Percentiles rank a stretch among this genome's conserved stretches.
Conservation (phyloP, 1,284 basidiomycete genomes). For the Irpex sp. region DNA sequence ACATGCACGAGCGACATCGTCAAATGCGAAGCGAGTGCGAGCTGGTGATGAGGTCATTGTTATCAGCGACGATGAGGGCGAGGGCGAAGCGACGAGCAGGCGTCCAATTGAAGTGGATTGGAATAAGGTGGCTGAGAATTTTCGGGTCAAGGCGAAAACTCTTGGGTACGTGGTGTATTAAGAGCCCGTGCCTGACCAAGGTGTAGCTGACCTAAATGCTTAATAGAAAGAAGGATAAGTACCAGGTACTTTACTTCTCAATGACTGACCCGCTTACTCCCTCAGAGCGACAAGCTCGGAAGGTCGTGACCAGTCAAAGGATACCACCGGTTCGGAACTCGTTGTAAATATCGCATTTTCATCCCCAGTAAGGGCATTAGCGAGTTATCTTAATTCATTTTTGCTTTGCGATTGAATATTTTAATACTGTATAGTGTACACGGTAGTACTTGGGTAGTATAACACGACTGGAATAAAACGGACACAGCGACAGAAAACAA, state of each 20-base stretch:
- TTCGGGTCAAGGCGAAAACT: conserved; percentile 43
- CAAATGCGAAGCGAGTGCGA: conserved; percentile 27
- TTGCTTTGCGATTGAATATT: neutral
- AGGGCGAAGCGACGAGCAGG: neutral
- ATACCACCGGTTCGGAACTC: conserved; percentile 16
- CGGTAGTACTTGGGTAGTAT: neutral
- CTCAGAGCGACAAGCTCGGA: conserved; percentile 42
- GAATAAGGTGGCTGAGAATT: conserved; percentile 38
- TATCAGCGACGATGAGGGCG: conserved; percentile 32
- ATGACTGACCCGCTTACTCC: conserved; percentile 54
- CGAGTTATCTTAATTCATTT: neutral
- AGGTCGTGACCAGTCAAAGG: conserved; percentile 47
- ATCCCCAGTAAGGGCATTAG: neutral
- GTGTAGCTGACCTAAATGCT: conserved; percentile 17
- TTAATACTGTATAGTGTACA: neutral
- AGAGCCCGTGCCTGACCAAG: neutral
- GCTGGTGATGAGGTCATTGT: conserved; percentile 28
- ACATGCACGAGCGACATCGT: neutral
- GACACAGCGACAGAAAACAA: too few species aligned
- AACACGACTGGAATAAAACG: neutral
- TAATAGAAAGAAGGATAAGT: conserved; percentile 47
- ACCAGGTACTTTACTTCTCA: conserved; percentile 72
- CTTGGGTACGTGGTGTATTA: conserved; percentile 52
- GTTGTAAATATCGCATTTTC: too few species aligned
- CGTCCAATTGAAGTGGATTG: conserved; percentile 22